A percentile compares a stretch with the other conserved stretches of the same genome.
These are phyloP conservation scores for Phytopythium oedochilum DNA, from an alignment of 352 stramenopile species.

Conservation along the genomic window DNA sequence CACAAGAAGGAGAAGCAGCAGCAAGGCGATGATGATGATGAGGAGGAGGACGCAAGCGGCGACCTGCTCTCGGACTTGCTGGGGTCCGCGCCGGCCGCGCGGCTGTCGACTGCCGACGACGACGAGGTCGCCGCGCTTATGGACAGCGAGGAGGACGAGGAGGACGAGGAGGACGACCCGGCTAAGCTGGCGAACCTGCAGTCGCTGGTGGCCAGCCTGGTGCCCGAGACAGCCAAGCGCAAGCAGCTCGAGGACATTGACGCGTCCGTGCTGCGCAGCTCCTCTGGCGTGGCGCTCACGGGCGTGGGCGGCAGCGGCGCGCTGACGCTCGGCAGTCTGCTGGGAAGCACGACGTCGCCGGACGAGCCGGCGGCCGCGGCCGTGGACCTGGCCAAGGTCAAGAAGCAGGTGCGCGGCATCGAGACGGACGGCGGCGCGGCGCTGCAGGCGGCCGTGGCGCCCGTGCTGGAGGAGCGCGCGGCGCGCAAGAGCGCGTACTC, in stretches of 20 bases:
- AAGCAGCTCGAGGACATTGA: conserved; percentile 57
- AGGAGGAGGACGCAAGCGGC: conserved; percentile 49
- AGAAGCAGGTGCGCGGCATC: conserved; percentile 71
- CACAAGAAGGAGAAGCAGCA: conserved; percentile 12
- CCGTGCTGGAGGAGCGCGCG: conserved; percentile 82
- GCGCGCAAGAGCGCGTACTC: conserved; percentile 89
- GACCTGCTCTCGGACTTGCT: conserved; percentile 77
- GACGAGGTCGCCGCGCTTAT: conserved; percentile 22
- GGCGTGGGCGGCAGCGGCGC: conserved; percentile 20
- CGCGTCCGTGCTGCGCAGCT: conserved; percentile 24
- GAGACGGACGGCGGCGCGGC: conserved; percentile 52
- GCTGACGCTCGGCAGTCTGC: conserved; percentile 37
- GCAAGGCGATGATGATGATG: conserved; percentile 30
- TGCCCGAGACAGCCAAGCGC: conserved; percentile 35
- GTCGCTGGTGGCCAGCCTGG: conserved; percentile 43
- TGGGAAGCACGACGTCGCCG: too few relatives aligned
- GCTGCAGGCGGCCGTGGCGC: conserved; percentile 60
- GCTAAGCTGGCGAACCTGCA: conserved; percentile 44
- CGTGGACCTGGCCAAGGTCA: conserved; percentile 50
- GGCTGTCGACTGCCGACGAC: conserved; percentile 43
- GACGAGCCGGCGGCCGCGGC: conserved; percentile 18
- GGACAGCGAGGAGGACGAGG: conserved; percentile 35
- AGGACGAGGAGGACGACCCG: conserved; percentile 27
- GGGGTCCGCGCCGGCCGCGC: conserved; percentile 41
- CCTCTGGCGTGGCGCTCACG: conserved; percentile 11